These are phyloP conservation scores for Tubosaeta sp. DNA, from an alignment of 768 basidiomycete genomes.

Conservation along the genomic window DNA sequence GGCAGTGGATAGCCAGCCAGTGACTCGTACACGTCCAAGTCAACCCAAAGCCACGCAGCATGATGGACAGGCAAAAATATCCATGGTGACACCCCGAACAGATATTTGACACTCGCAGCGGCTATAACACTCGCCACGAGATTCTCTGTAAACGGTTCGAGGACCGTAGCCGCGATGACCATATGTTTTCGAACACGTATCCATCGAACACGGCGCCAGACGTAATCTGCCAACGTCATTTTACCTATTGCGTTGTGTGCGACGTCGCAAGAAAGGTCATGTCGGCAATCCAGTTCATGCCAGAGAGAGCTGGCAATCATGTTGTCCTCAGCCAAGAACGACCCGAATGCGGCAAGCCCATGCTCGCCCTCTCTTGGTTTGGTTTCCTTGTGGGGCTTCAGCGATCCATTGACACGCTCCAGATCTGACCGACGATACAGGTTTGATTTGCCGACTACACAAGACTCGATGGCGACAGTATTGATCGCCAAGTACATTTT, in stretches of 20 bases:
- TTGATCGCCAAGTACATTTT: constrained; percentile 98
- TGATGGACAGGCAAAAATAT: constrained; percentile 59
- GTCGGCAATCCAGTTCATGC: constrained; percentile 87
- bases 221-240: constrained; percentile 81
- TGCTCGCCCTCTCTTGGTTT: constrained; percentile 19
- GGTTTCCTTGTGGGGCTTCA: constrained; percentile 41
- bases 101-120: constrained; percentile 46
- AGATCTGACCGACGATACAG: constrained; percentile 89
- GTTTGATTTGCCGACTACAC: constrained; percentile 96
- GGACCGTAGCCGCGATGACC: constrained; percentile 78
- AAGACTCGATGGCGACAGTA: constrained; percentile 83
- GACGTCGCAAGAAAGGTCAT: constrained; percentile 88
- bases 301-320: constrained; percentile 91
- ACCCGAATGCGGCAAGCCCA: constrained; percentile 78
- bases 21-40: constrained; percentile 78
- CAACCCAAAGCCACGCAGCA: constrained; percentile 67
- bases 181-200: constrained; percentile 95
- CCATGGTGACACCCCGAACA: constrained; percentile 50
- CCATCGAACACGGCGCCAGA: constrained; percentile 91
- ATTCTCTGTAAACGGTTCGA: constrained; percentile 93
- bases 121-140: constrained; percentile 66
- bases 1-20: constrained; percentile 65
- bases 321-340: constrained; percentile 96
- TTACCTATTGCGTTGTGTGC: constrained; percentile 85
- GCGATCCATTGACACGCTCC: constrained; percentile 64